These are phyloP conservation scores for Moesziomyces antarcticus DNA, from an alignment of 1,284 basidiomycete species.

Conservation along the genomic window DNA sequence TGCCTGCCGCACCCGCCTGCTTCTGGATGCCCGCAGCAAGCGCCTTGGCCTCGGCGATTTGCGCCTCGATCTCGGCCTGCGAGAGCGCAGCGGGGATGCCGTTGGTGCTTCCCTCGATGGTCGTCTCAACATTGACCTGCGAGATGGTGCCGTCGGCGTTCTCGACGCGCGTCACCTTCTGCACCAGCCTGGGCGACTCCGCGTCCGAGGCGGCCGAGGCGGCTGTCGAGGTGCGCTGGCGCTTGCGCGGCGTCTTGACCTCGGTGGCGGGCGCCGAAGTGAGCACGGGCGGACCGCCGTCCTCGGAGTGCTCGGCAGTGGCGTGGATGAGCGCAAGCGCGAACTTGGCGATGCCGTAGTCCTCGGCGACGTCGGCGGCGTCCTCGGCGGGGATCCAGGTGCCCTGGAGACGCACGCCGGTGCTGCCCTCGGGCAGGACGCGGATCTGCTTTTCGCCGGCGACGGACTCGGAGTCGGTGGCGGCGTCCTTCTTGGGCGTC, in stretches of 20 bases:
- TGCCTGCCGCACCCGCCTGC: constrained; percentile 19
- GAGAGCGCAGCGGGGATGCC: constrained; percentile 41
- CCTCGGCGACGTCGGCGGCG: constrained; percentile 76
- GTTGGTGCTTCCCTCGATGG: constrained; percentile 28
- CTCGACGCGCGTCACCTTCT: constrained; percentile 35
- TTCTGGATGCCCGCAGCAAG: constrained; percentile 59
- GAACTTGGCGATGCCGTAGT: constrained; percentile 75
- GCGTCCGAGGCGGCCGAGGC: constrained; percentile 28
- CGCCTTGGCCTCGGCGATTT: constrained; percentile 59
- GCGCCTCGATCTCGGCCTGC: constrained; percentile 60
- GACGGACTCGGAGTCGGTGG: constrained; percentile 36
- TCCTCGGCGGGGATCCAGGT: constrained; percentile 83
- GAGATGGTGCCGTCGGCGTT: constrained; percentile 38
- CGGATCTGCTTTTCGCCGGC: constrained; percentile 32
- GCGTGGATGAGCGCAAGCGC: constrained; percentile 79
- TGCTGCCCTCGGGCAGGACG: constrained; percentile 59
- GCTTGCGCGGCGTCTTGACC: constrained; percentile 47
- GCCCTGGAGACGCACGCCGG: constrained; percentile 78
- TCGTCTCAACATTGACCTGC: constrained; percentile 46
- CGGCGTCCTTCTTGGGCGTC: constrained; percentile 37
- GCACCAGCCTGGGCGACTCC: constrained; percentile 46
- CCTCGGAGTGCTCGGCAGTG: constrained; percentile 75
- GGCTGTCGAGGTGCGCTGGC: constrained; percentile 34
- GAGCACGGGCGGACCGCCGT: constrained; percentile 52
- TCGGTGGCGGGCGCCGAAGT: constrained; percentile 38